Percentiles rank a stretch among this genome's conserved stretches.
Evolutionary conservation across 345 rosid genomes (phyloP).

Genomic region (Citrus medica): DNA sequence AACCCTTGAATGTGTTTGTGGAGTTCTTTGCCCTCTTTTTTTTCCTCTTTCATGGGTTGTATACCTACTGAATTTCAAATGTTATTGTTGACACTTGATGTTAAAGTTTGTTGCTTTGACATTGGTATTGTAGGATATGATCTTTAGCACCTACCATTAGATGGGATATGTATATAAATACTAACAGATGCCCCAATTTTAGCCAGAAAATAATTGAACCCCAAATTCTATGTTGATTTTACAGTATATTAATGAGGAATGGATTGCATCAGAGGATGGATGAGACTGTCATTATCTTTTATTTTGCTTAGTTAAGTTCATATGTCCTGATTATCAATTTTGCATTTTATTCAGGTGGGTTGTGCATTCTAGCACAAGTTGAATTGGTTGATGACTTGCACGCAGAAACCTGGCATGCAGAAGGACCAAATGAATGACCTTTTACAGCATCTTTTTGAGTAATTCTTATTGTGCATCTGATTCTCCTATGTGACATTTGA

Average conservation of each 20-base stretch:
- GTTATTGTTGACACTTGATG: background rate
- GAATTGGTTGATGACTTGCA: background rate
- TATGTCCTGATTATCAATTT: background rate
- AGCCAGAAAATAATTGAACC: background rate
- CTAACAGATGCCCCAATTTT: background rate
- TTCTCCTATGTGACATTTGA: background rate
- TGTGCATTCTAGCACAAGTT: background rate
- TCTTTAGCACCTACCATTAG: too few relatives aligned
- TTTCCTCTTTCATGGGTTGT: background rate
- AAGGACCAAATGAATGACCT: background rate
- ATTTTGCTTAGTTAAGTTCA: background rate
- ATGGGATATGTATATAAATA: background rate
- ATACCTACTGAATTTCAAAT: background rate
- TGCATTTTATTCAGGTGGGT: background rate
- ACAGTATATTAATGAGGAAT: too few relatives aligned
- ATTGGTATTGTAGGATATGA: background rate
- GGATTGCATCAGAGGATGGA: too few relatives aligned
- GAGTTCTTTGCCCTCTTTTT: background rate
- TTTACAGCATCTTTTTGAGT: background rate
- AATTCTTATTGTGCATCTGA: slow-evolving; percentile 7
- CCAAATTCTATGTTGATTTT: too few relatives aligned
- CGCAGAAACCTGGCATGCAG: background rate
- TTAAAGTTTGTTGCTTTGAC: background rate
- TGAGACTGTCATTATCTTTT: too few relatives aligned
- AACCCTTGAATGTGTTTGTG: background rate